Evolutionary conservation across 208 protist genomes (phyloP).

Genomic region (Acanthamoeba culbertsoni): DNA sequence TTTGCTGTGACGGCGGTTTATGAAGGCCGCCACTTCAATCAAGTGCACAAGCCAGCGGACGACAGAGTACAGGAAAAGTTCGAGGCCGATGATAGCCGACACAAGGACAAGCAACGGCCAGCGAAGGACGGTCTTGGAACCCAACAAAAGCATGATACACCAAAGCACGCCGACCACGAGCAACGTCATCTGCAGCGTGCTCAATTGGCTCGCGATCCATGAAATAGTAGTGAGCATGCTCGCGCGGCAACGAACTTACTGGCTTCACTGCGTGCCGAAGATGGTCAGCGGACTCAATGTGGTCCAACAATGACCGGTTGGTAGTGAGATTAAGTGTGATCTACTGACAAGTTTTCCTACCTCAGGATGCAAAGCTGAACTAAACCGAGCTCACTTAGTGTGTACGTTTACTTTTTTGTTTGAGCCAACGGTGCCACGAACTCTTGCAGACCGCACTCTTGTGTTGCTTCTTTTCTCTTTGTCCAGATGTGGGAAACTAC

Average conservation of each 20-base stretch:
- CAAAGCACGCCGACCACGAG: neutral
- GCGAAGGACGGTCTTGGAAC: neutral
- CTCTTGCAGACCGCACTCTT: too few relatives aligned
- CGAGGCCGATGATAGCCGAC: slow-evolving; percentile 4
- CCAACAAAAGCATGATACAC: neutral
- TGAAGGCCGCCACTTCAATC: slow-evolving; percentile 28
- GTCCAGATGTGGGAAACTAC: neutral
- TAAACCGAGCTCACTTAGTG: too few relatives aligned
- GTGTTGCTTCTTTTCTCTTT: neutral
- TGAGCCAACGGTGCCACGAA: too few relatives aligned
- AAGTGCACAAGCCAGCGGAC: slow-evolving; percentile 2
- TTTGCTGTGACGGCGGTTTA: slow-evolving; percentile 9
- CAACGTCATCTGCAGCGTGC: neutral
- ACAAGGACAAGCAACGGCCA: slow-evolving; percentile 24
- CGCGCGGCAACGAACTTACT: too few relatives aligned
- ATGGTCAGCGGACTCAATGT: too few relatives aligned
- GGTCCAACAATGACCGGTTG: too few relatives aligned
- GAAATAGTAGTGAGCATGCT: neutral
- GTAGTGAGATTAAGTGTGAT: too few relatives aligned
- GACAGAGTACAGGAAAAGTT: slow-evolving; percentile 42
- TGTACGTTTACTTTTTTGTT: too few relatives aligned
- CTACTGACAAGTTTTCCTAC: too few relatives aligned
- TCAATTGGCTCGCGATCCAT: neutral
- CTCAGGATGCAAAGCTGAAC: too few relatives aligned
- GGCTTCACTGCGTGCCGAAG: too few relatives aligned